Conservation (phyloP, 371 early-diverging fungal species). For the Mucor piriformis region DNA sequence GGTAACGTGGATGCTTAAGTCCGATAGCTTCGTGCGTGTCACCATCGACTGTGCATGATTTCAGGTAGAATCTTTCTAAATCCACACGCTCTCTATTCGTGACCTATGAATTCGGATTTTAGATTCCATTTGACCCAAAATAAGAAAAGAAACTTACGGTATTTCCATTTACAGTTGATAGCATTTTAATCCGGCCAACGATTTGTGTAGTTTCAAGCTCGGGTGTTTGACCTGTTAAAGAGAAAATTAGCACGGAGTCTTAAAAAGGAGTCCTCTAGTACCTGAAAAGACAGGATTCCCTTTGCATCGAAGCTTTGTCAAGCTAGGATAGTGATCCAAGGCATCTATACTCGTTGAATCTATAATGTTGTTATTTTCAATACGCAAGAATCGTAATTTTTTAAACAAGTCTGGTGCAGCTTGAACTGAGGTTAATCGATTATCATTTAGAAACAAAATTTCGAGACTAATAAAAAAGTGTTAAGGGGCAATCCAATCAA, state of each 20-base stretch:
- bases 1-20: conserved; percentile 59
- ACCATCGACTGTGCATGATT: conserved; percentile 45
- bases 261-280: conserved; percentile 7
- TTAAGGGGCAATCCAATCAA: background rate
- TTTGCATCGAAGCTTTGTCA: conserved; percentile 48
- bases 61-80: conserved; percentile 78
- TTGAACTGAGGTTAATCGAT: conserved; percentile 25
- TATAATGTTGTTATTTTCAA: conserved; percentile 46
- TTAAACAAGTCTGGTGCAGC: conserved; percentile 21
- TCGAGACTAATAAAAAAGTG: conserved; percentile 31
- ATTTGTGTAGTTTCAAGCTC: conserved; percentile 35
- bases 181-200: conserved; percentile 37
- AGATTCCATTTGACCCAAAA: conserved; percentile 43
- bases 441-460: conserved; percentile 52
- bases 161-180: conserved; percentile 41
- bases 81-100: conserved; percentile 59
- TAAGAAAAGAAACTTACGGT: conserved; percentile 43
- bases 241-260: background rate
- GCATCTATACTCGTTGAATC: conserved; percentile 50
- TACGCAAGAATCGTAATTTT: conserved; percentile 40
- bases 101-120: conserved; percentile 28
- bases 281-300: conserved; percentile 56
- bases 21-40: conserved; percentile 42
- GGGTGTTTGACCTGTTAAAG: conserved; percentile 19
- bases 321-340: conserved; percentile 42